Conservation (phyloP, 108 stramenopile species). For the Nitzschia palea region DNA sequence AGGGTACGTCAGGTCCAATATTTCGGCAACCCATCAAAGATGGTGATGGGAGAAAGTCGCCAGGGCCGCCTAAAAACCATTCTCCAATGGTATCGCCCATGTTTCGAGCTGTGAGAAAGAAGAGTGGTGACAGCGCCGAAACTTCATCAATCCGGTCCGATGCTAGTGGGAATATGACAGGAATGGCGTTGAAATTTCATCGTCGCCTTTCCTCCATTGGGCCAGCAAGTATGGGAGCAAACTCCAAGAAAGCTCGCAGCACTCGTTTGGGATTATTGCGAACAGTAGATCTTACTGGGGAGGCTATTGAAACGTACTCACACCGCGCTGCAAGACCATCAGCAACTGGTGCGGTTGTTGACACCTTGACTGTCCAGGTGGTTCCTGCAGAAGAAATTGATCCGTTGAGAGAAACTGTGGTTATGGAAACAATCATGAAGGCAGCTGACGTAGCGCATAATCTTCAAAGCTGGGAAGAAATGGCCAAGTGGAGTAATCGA, state of each 20-base stretch:
- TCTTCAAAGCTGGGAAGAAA: conserved; percentile 71
- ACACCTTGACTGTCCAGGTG: not conserved
- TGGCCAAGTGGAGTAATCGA: conserved; percentile 60
- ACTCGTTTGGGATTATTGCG: conserved; percentile 64
- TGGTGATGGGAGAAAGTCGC: not conserved
- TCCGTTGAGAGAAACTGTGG: conserved; percentile 65
- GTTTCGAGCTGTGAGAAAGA: not conserved
- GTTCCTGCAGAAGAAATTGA: conserved; percentile 55
- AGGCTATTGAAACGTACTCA: conserved; percentile 56
- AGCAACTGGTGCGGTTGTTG: conserved; percentile 3
- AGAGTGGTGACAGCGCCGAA: not conserved
- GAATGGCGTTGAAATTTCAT: conserved; percentile 34
- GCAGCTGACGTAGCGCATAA: conserved; percentile 77
- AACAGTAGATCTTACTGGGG: conserved; percentile 74
- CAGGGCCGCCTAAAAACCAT: not conserved
- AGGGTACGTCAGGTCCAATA: not conserved
- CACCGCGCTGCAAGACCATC: conserved; percentile 8
- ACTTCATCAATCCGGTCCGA: not conserved
- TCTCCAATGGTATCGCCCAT: not conserved
- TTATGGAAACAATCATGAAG: conserved; percentile 69
- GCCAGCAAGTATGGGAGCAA: not conserved
- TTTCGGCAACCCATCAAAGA: conserved; percentile 2
- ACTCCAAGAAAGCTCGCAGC: not conserved
- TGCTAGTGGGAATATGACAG: conserved; percentile 3
- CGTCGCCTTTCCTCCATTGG: conserved; percentile 23